phyloP scores from a whole-genome alignment of 176 grass and related monocot genomes.

The Pontederia crassipes region DNA sequence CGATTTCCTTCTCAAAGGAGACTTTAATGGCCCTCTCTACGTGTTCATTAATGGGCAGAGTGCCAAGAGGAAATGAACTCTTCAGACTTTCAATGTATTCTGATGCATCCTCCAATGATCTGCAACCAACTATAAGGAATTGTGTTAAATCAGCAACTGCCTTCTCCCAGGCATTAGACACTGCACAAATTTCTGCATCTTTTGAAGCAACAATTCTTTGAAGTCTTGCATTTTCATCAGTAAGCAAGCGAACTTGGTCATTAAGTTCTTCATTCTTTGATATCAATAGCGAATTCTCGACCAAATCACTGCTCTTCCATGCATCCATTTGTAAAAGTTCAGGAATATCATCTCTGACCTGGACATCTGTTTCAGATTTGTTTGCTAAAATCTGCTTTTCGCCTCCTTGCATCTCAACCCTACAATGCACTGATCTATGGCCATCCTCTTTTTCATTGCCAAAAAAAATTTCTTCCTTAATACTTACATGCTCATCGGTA shows the following conservation, averaged over 20 bases:
- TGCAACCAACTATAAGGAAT: slow-evolving; percentile 66
- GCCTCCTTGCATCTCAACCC: no score
- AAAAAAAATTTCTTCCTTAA: no score
- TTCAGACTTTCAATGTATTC: slow-evolving; percentile 61
- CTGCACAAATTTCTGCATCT: slow-evolving; percentile 48
- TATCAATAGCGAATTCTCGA: no score
- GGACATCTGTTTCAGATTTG: no score
- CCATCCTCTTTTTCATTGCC: no score
- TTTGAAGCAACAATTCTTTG: slow-evolving; percentile 40
- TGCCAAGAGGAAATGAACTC: slow-evolving; percentile 56
- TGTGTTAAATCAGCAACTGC: slow-evolving; percentile 69
- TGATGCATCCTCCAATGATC: slow-evolving; percentile 65
- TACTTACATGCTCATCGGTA: no score
- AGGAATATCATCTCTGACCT: no score
- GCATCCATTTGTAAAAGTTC: no score
- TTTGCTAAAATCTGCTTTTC: no score
- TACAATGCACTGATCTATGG: no score
- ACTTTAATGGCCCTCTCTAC: slow-evolving; percentile 74
- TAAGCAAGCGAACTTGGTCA: slow-evolving; percentile 35
- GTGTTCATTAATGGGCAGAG: slow-evolving; percentile 42
- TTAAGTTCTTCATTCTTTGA: slow-evolving; percentile 23
- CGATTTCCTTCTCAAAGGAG: slow-evolving; percentile 65
- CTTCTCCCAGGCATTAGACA: slow-evolving; percentile 64
- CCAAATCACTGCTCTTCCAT: no score
- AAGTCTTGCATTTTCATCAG: slow-evolving; percentile 56